Evolutionary conservation across 768 basidiomycete species (phyloP).

Genomic region (Scleroderma citrinum): DNA sequence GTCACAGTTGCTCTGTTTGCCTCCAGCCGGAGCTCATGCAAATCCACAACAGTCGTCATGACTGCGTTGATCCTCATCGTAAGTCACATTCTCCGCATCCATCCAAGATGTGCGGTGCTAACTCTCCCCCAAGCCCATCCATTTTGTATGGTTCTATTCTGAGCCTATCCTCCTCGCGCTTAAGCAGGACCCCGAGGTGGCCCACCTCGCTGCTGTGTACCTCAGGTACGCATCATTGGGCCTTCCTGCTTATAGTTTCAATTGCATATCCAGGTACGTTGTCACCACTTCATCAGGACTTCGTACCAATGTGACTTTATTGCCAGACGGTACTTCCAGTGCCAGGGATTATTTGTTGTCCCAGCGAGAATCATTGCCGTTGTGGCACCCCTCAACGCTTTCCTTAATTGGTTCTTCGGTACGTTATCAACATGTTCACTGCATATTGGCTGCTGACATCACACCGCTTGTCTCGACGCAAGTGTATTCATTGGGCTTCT

Average conservation of each 20-base stretch:
- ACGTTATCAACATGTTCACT: constrained; percentile 5
- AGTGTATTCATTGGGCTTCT: constrained; percentile 31
- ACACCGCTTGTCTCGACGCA: not conserved
- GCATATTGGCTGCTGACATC: not conserved
- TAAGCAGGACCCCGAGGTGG: constrained; percentile 80
- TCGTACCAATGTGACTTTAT: not conserved
- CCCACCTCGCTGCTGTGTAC: too few species aligned
- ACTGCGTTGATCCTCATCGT: constrained; percentile 56
- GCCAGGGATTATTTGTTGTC: constrained; percentile 77
- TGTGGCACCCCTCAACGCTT: constrained; percentile 79
- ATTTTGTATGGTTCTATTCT: constrained; percentile 74
- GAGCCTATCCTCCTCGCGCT: constrained; percentile 72
- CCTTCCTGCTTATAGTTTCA: too few species aligned
- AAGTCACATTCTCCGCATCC: constrained; percentile 19
- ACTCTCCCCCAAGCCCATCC: constrained; percentile 39
- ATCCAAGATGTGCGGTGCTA: not conserved
- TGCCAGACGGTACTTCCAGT: constrained; percentile 56
- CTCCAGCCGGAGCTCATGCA: too few species aligned
- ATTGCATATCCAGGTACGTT: constrained; percentile 45
- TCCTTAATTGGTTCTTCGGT: constrained; percentile 83
- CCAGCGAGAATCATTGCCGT: constrained; percentile 80
- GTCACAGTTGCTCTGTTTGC: too few species aligned
- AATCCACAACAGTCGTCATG: constrained; percentile 46
- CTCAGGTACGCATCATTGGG: too few species aligned
- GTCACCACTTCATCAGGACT: not conserved